Percentiles rank a stretch among this genome's conserved stretches.
phyloP scores from a whole-genome alignment of 495 filamentous ascomycete species.

The Collariella sp. region DNA sequence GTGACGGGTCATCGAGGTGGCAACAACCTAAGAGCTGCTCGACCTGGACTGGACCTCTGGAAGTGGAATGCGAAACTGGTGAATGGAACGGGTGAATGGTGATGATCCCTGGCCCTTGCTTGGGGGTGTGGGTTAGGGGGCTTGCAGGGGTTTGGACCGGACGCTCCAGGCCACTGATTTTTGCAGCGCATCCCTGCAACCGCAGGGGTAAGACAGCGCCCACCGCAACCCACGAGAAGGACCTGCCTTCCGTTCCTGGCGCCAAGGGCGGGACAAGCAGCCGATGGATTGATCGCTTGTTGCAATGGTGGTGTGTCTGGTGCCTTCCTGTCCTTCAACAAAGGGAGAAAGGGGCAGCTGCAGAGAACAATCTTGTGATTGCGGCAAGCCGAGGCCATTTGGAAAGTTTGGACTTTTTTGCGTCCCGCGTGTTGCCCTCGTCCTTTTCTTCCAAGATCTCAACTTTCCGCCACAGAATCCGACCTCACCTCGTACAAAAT shows the following conservation, averaged over 20 bases:
- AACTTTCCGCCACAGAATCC: no score
- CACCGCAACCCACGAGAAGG: background rate
- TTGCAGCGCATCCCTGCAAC: slow-evolving; percentile 15
- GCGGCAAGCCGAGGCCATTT: no score
- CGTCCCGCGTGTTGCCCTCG: no score
- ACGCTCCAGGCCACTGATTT: slow-evolving; percentile 14
- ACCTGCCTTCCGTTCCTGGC: background rate
- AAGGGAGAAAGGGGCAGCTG: background rate
- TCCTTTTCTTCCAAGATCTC: no score
- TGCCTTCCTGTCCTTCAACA: background rate
- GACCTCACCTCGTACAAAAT: no score
- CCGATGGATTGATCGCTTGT: slow-evolving; percentile 5
- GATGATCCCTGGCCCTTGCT: slow-evolving; percentile 20
- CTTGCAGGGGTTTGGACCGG: slow-evolving; percentile 13
- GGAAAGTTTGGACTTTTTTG: no score
- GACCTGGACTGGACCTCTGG: slow-evolving; percentile 9
- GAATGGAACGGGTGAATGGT: slow-evolving; percentile 27
- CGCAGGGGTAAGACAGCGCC: slow-evolving; percentile 14
- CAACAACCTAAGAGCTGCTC: slow-evolving; percentile 14
- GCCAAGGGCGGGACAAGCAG: slow-evolving; percentile 8
- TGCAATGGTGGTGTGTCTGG: background rate
- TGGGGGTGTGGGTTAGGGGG: no score
- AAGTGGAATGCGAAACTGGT: slow-evolving; percentile 22
- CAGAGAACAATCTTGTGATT: background rate
- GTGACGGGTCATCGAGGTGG: slow-evolving; percentile 8